Base-by-base conservation (phyloP, 805 yeast genomes). In the Starmerella vaccinii region DNA sequence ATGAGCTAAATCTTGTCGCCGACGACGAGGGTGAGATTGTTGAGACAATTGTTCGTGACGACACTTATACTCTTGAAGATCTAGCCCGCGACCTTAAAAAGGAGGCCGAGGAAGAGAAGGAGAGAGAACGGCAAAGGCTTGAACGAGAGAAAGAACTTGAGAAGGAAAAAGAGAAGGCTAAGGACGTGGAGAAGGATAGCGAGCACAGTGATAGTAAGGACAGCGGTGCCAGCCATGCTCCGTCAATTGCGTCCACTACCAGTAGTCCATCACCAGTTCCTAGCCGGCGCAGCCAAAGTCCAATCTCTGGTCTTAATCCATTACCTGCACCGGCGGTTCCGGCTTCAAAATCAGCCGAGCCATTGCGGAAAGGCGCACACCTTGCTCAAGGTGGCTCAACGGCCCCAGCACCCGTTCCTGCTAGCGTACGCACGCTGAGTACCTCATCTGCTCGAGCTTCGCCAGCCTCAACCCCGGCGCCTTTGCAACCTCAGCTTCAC, bases 1-100 rank as follows among this genome's bases (percentile, higher is more conserved):
- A 92, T 59, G 86, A 81, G 53, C 74, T 92, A 59, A 88, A 82
- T 40, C 75, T 88, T 40, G 79, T 77, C 41, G 76, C 74, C 32
- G 76, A 74, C 23, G 77, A 74, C 32, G 76, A 73, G 49, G 74
- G 72, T 26, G 77, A 76, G 33, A 72, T 65, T 22, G 65, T 65
- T 39, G 73, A 61, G 44, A 58, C 64, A 7, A 60, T 61, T 22
- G 58, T 59, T 15, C 52, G 64, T 16, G 62, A 62, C 35, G 67
- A 65, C 42, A 61, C 65, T 2, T 61, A 57, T 35, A 55, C 67
- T 7, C 54, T 66, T 21, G 70, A 66, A 33, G 70, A 66, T 37
- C 57, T 66, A 26, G 70, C 70, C 4, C 67, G 61, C 37, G 68
- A 65, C 44, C 45, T 60, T 10, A 55, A 60, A 42, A 63, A 63